Evolutionary conservation across 2,329 filamentous ascomycete species (phyloP).

Genomic region (Scytalidium sp.): DNA sequence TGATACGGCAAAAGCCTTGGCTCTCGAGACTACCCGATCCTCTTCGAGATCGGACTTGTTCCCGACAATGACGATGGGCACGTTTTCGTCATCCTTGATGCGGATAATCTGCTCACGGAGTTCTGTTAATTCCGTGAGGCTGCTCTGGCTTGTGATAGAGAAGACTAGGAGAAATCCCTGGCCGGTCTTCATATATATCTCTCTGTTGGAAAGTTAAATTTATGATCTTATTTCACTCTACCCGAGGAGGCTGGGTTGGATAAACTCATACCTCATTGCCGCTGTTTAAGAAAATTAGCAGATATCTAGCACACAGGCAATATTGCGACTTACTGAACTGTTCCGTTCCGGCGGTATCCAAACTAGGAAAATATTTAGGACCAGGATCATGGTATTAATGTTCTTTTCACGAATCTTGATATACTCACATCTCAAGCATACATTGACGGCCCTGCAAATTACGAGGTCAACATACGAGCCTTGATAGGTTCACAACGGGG

Average conservation of each 20-base stretch:
- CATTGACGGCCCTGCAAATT: slow-evolving; percentile 61
- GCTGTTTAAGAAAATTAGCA: slow-evolving; percentile 32
- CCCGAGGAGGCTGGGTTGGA: no score
- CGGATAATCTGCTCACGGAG: slow-evolving; percentile 70
- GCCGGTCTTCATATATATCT: slow-evolving; percentile 73
- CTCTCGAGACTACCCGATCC: slow-evolving; percentile 62
- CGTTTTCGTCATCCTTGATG: slow-evolving; percentile 68
- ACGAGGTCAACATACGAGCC: not conserved
- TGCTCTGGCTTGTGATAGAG: slow-evolving; percentile 68
- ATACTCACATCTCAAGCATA: slow-evolving; percentile 64
- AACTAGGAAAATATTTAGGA: slow-evolving; percentile 32
- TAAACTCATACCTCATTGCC: slow-evolving; percentile 49
- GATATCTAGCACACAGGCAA: slow-evolving; percentile 17
- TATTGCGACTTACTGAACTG: slow-evolving; percentile 61
- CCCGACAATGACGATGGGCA: slow-evolving; percentile 70
- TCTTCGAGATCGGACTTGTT: slow-evolving; percentile 75
- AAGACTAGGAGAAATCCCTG: slow-evolving; percentile 75
- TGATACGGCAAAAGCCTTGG: slow-evolving; percentile 62
- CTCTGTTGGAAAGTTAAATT: slow-evolving; percentile 36
- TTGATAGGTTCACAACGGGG: not conserved
- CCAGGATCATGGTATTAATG: not conserved
- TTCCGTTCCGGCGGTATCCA: slow-evolving; percentile 73
- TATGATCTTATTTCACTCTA: not conserved
- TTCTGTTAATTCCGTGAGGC: slow-evolving; percentile 66
- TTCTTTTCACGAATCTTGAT: not conserved